Conservation (phyloP, 2,329 filamentous ascomycete genomes). For the Aspergillus hortae region DNA sequence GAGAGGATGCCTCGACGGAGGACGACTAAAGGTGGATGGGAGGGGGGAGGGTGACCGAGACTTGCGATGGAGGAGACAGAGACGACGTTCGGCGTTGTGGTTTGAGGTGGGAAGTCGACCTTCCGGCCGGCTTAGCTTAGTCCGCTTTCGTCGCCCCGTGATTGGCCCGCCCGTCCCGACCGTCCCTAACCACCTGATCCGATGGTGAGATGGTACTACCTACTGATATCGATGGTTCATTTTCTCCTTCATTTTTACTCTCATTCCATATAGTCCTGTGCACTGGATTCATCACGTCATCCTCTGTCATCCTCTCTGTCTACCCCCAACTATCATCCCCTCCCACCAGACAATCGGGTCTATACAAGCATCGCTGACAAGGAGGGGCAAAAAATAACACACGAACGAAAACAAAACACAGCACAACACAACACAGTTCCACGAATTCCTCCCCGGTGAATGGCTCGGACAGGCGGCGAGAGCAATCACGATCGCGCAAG, state of each 20-base stretch:
- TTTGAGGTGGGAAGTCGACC: conserved; percentile 40
- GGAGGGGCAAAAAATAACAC: background rate
- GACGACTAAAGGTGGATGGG: conserved; percentile 20
- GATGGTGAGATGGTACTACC: background rate
- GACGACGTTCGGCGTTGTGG: conserved; percentile 33
- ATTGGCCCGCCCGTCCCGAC: conserved; percentile 28
- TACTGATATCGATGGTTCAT: no score
- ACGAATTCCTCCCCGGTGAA: no score
- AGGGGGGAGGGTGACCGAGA: conserved; percentile 28
- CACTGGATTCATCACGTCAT: background rate
- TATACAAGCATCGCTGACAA: conserved; percentile 25
- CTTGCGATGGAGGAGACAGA: conserved; percentile 28
- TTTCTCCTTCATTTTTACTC: background rate
- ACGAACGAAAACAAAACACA: conserved; percentile 4
- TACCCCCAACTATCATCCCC: background rate
- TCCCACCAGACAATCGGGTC: conserved; percentile 18
- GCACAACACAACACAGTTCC: background rate
- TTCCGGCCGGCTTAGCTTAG: conserved; percentile 33
- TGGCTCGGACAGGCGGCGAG: background rate
- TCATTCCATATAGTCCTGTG: conserved; percentile 7
- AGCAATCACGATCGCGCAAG: conserved; percentile 17
- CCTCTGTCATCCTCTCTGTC: background rate
- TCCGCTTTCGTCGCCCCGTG: conserved; percentile 30
- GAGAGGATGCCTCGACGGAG: conserved; percentile 24
- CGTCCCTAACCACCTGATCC: conserved; percentile 8